Evolutionary conservation across 495 filamentous ascomycete genomes (phyloP), one percentile per base, ranked within the genome.

Genomic region (Stereocaulon alpinum): DNA sequence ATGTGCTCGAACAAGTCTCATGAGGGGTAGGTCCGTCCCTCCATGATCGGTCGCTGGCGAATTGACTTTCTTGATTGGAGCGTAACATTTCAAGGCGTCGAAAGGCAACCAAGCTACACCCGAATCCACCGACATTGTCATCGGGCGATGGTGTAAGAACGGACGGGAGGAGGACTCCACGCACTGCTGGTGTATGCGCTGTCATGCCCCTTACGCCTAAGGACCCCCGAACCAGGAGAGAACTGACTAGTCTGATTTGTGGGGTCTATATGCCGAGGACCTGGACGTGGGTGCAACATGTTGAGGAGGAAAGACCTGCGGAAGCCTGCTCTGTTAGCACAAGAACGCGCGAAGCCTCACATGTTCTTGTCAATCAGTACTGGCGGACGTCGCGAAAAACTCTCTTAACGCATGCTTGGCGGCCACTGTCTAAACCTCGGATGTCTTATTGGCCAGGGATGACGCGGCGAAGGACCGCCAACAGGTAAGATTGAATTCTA

Each of bases 341-440:
- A 27, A 18, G 0, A 17, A 41, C 32, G 27, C 6, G 2, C 4
- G 0, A 12, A 50, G 24, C 47, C 32, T 29, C 27, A 15, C 47
- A 24, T 6, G 27, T 32, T 22, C 24, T 24, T 7, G 5, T 20
- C 47, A 50, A 30, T 20, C 47, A 11, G 47, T 17, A 17, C 22
- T 17, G 15, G 24, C 11, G 24, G 24, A 32, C 27, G 27, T 24
- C 24, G 3, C 20, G 45, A 20, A 9, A 50, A 50, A n/a, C n/a
- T n/a, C n/a, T n/a, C n/a, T n/a, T n/a, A n/a, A n/a, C n/a, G 47
- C 47, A 50, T 32, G 2, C 47, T 50, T 50, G 47, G 47, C 47
- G 18, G 47, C 47, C 47, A 50, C 17, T 1, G 32, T 6, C 10
- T 15, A 5, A 18, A 9, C 3, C 4, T 18, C 9, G 47, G 47